Base-by-base conservation (phyloP, 2,329 filamentous ascomycete species). In the Arachnopeziza araneosa region DNA sequence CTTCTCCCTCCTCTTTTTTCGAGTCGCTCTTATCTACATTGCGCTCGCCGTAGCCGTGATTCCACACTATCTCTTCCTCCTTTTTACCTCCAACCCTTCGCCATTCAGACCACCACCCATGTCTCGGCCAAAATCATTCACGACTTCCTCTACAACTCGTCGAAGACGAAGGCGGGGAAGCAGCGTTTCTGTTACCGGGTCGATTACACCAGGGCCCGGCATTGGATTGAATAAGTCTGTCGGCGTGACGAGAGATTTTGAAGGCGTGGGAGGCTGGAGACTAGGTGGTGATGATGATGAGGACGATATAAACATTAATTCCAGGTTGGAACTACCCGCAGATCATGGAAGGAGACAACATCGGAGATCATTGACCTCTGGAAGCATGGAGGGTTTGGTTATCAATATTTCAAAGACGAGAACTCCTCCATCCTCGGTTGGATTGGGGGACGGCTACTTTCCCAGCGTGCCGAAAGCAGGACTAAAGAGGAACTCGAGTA, bases 1-100 rank as follows among this genome's bases (percentile, higher is more conserved):
- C 49, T 82, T 87, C 64, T 77, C 81, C 48, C 77, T 87, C 44
- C 79, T 90, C 54, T 79, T 83, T 68, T 74, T 87, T 63, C 80
- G 86, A 24, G 80, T 86, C 24, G 75, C 81, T 52, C 69, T 87
- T 56, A 80, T 88, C 59, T 89, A 88, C 69, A 73, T 87, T 62
- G 85, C 89, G 68, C 77, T 89, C 56, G 80, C 78, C 51, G 72
- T 84, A 22, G 83, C 82, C 8, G 75, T 87, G 2, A 69, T 88
- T 1, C 80, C 81, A 6, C 81, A 82, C 56, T 81, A 82, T 62
- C 72, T 54, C n/a, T 44, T 12, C 36, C 36, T 44, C 6, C 5
- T 88, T 76, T 57, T 69, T 19, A 32, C 51, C 7, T 49, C 23
- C 12, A 54, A 52, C 56, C 23, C 57, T 48, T 23, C 26, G 52